Conservation (phyloP, 2,329 filamentous ascomycete species). For the Sporothrix brasiliensis region DNA sequence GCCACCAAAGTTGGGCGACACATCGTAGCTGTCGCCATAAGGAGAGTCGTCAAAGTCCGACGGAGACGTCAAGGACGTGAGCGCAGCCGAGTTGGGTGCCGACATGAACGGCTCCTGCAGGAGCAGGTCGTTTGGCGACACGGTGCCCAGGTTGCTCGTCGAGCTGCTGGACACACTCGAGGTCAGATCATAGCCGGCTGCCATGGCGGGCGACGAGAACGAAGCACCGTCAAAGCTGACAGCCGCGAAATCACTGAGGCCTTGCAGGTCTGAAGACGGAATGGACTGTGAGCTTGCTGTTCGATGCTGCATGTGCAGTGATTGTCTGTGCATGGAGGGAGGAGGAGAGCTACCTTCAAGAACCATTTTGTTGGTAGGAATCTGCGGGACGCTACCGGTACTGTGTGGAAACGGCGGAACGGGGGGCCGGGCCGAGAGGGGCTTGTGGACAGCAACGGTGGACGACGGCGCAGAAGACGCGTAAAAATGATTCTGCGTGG, state of each 20-base stretch:
- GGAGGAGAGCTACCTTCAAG: constrained; percentile 53
- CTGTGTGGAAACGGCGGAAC: constrained; percentile 71
- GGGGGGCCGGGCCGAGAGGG: constrained; percentile 62
- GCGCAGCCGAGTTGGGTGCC: constrained; percentile 76
- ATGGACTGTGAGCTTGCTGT: constrained; percentile 42
- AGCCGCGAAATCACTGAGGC: constrained; percentile 59
- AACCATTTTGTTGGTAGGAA: constrained; percentile 52
- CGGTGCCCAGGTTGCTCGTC: constrained; percentile 64
- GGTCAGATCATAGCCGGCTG: constrained; percentile 55
- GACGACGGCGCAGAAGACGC: constrained; percentile 67
- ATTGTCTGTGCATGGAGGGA: not conserved
- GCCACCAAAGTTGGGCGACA: constrained; percentile 73
- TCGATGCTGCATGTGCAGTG: constrained; percentile 29
- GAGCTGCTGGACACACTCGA: constrained; percentile 51
- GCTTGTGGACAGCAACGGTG: constrained; percentile 59
- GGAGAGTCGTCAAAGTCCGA: constrained; percentile 78
- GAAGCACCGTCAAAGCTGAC: constrained; percentile 56
- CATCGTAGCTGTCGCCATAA: constrained; percentile 72
- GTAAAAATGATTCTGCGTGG: constrained; percentile 63
- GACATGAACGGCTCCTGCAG: constrained; percentile 71
- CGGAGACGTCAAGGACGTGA: constrained; percentile 84
- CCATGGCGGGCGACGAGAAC: constrained; percentile 58
- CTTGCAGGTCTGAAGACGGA: constrained; percentile 53
- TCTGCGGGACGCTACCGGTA: constrained; percentile 40
- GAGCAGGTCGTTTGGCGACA: constrained; percentile 81